Base-by-base conservation (phyloP, 2,329 filamentous ascomycete species). In the Colletotrichum sp. region DNA sequence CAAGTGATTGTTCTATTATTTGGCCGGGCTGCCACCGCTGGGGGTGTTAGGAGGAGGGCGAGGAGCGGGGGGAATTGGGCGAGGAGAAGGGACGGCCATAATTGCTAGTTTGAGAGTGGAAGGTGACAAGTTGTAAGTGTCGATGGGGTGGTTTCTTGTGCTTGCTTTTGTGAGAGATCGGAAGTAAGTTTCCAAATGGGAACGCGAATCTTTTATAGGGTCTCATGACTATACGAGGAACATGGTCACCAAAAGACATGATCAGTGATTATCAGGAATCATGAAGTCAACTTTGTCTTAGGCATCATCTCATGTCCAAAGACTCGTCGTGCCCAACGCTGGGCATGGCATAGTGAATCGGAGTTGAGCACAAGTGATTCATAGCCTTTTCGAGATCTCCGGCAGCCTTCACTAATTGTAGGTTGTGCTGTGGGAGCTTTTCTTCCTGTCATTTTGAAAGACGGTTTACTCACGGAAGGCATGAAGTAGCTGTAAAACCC, bases 61-160 rank as follows among this genome's bases (percentile, higher is more conserved):
- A 13, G 44, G n/a, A 1, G 44, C 44, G 44, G 44, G 44, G 6
- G 44, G 44, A 13, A 22, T 49, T 13, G 44, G 44, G 44, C 44
- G 44, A 52, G 44, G 44, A 52, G 44, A 22, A 22, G 44, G n/a
- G 11, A 52, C 44, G 44, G 44, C 44, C 44, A 52, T 52, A n/a
- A 22, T 2, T 52, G 12, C 44, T 52, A 3, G 2, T 22, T 52
- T 52, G 44, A 52, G 9, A 2, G n/a, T 22, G n/a, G 44, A 13
- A 52, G n/a, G n/a, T 52, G 44, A 3, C 3, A 13, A 13, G 11
- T 22, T 52, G 12, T 52, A 3, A 22, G 1, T 3, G 44, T 52
- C n/a, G 44, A 3, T 52, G 0, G 0, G n/a, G 2, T 52, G n/a
- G n/a, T 22, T 52, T 52, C 44, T 22, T 1, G n/a, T 49, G 1